Conservation (phyloP, 2,329 filamentous ascomycete species). For the Aspergillus persii region DNA sequence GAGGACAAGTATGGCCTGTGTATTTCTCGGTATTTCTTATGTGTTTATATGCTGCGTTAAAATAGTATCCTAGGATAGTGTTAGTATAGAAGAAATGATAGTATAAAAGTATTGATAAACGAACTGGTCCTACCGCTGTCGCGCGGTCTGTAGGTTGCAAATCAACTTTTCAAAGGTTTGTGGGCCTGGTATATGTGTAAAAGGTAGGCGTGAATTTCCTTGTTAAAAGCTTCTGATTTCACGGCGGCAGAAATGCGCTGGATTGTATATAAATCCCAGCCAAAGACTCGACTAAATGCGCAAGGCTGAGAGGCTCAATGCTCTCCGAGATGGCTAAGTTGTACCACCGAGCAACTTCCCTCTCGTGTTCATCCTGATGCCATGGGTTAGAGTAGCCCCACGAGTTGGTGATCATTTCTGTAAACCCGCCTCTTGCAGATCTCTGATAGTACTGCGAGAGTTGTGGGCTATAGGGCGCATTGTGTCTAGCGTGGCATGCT, state of each 20-base stretch:
- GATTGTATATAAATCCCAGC: constrained; percentile 63
- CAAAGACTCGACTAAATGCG: constrained; percentile 65
- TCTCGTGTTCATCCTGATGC: constrained; percentile 62
- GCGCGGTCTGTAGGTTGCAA: not conserved
- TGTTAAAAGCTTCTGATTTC: constrained; percentile 66
- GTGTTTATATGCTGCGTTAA: too few relatives aligned
- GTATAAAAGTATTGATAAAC: too few relatives aligned
- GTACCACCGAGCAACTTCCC: constrained; percentile 76
- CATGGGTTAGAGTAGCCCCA: constrained; percentile 69
- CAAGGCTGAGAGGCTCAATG: constrained; percentile 69
- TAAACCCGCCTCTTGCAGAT: constrained; percentile 70
- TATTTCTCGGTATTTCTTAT: too few relatives aligned
- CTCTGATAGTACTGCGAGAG: constrained; percentile 54
- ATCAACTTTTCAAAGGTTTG: constrained; percentile 29
- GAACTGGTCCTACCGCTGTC: not conserved
- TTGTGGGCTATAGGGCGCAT: constrained; percentile 66
- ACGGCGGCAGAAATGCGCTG: constrained; percentile 61
- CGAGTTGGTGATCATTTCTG: constrained; percentile 71
- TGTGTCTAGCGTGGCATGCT: constrained; percentile 64
- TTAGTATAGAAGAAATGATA: too few relatives aligned
- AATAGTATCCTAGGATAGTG: too few relatives aligned
- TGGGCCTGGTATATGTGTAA: constrained; percentile 46
- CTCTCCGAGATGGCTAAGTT: constrained; percentile 73
- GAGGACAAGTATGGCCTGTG: too few relatives aligned
- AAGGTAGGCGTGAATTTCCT: constrained; percentile 64